Evolutionary conservation across 2,329 filamentous ascomycete species (phyloP), one percentile per base, ranked within the genome.

Genomic region (Colletotrichum cereale): DNA sequence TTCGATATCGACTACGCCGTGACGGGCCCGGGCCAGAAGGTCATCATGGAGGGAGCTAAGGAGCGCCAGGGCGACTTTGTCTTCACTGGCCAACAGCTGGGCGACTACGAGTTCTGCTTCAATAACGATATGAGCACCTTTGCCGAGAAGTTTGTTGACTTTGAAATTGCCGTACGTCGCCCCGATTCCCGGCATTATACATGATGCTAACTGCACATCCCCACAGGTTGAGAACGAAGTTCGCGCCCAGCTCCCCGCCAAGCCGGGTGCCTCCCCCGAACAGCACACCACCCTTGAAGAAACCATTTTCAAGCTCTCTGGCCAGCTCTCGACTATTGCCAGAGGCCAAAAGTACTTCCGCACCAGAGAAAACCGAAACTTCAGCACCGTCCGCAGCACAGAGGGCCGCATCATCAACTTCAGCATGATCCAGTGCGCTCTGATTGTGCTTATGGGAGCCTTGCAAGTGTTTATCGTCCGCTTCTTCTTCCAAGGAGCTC

Each of bases 301-400:
- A 84, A 96, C 94, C 50, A 93, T 98, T 78, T 94, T 96, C 86
- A 98, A 97, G 86, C 88, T 99, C 72, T 97, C 95, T 16, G 92
- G 94, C 74, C 94, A 97, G 80, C 86, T 99, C 62, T 97, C 95
- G 18, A 98, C 95, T 73, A 96, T 99, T 80, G 95, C 93, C 52
- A 90, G 96, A 79, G 98, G 97, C 86, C 96, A 99, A 80, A 99
- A 99, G 82, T 99, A 99, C 87, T 99, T 99, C 91, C 93, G 97
- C 74, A 99, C 96, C 3, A 91, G 96, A 75, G 96, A 99, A 87
- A 99, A 99, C 88, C 90, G 96, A 73, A 99, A 99, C 85, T 98
- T 99, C 85, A 97, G 94, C 85, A 99, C 96, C 12, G 96, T 99
- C 77, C 89, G 94, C 82, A 98, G 95, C 85, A 99, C 96, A 50